These are phyloP conservation scores for Tillandsia leiboldiana DNA, from an alignment of 176 grass and related monocot genomes.

Conservation along the genomic window DNA sequence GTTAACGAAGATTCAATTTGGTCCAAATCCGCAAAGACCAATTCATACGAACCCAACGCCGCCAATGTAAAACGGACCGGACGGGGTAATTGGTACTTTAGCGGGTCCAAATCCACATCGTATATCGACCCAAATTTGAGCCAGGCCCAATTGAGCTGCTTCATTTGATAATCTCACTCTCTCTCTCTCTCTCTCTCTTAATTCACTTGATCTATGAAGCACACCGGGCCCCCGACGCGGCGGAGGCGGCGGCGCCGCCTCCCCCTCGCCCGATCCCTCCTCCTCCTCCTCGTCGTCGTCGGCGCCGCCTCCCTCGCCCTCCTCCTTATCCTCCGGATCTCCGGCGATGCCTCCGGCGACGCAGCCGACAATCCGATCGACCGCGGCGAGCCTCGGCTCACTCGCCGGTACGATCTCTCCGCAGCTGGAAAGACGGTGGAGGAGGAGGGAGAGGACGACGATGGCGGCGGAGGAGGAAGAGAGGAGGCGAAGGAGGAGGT, in stretches of 20 bases:
- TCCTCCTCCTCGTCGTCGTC: not conserved
- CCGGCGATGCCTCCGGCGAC: not conserved
- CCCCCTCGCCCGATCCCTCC: not conserved
- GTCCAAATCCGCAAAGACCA: no score
- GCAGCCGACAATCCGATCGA: not conserved
- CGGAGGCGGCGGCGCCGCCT: not conserved
- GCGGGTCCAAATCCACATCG: no score
- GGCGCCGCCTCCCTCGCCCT: not conserved
- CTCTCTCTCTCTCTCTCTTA: no score
- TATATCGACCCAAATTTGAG: no score
- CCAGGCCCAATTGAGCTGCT: no score
- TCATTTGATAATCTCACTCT: no score
- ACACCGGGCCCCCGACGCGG: no score
- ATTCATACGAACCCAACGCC: no score
- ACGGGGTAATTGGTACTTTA: no score
- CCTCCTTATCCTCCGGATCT: slow-evolving; percentile 1
- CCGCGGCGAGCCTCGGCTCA: not conserved
- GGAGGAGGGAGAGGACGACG: not conserved
- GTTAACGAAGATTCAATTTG: no score
- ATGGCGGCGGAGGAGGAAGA: not conserved
- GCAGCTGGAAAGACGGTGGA: slow-evolving; percentile 8
- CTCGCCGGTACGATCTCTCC: not conserved
- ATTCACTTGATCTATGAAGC: no score
- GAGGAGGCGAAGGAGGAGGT: slow-evolving; percentile 17
- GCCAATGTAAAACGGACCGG: no score